Evolutionary conservation across 108 stramenopile genomes (phyloP), one percentile per base, ranked within the genome.

Genomic region (Thalassiosira profunda): DNA sequence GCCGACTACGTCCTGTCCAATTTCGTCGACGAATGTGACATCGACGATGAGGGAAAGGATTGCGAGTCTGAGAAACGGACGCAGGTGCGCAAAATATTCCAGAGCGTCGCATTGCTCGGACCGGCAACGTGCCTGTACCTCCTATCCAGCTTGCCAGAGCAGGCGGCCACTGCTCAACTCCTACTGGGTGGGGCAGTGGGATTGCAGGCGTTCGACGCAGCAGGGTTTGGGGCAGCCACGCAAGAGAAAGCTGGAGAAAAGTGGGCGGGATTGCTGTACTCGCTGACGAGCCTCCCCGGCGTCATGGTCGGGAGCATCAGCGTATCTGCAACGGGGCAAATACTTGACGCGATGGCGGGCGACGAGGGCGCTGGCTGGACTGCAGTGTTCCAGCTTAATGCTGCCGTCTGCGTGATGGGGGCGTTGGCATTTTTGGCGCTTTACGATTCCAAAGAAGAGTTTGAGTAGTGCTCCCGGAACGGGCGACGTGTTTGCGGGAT

Each of bases 181-280:
- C 54, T 87, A 21, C 63, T 92, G 30, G 81, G 78, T 0, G 82
- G 74, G 17, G 57, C 85, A 12, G 80, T 89, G 3, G 91, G 85
- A 29, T 28, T 89, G 33, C 86, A 86, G 58, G 81, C 91, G 1
- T 87, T 87, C 65, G 86, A 88, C 43, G 80, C 78, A 5, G 91
- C 87, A 14, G 91, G 91, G 43, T 92, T 87, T 51, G 86, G 84
- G 26, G 84, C 91, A 5, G 87, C 85, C 8, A 84, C 82, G 33
- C 91, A 92, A 73, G 91, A 92, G 55, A 92, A 89, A 57, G 91
- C 91, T 23, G 88, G 91, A 12, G 47, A 72, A n/a, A 71, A 79
- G 45, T 92, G 88, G 88, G 68, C 86, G 8, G 91, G 91, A 30
- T 67, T 92, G 8, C 44, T 92, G 59, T 92, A 92, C 55, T 69